Evolutionary conservation across 169 alveolate genomes (phyloP).

Genomic region (Eimeria sp.): DNA sequence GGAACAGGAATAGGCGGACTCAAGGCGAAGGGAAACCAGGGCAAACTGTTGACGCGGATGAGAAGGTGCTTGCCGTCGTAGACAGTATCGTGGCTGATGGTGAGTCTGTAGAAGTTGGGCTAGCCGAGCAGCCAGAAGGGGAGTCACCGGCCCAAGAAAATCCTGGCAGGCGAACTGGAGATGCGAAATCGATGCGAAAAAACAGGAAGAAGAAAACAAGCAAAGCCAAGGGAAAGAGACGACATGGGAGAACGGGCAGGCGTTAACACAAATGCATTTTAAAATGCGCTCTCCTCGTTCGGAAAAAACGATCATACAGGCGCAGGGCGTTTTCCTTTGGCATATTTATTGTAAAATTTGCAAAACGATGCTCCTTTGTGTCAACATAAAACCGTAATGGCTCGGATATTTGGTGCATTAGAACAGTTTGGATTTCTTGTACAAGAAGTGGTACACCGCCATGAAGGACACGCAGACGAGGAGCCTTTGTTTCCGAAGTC

Average conservation of each 20-base stretch:
- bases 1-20: neutral
- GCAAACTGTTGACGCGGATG: neutral
- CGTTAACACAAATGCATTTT: neutral
- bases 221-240: slow-evolving; percentile 61
- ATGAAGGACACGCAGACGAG: neutral
- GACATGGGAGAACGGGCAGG: slow-evolving; percentile 71
- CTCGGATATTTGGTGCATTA: neutral
- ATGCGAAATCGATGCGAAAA: neutral
- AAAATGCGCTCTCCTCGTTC: neutral
- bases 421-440: neutral
- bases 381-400: neutral
- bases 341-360: neutral
- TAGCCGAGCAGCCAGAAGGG: neutral
- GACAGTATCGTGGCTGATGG: neutral
- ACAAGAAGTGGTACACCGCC: neutral
- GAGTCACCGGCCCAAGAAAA: neutral
- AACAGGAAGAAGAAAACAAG: neutral
- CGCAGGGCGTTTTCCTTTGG: neutral
- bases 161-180: neutral
- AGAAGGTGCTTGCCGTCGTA: neutral
- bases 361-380: neutral
- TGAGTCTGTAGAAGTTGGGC: neutral
- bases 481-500: neutral
- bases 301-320: neutral
- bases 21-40: neutral